Conservation (phyloP, 768 basidiomycete species). For the Neoboletus subvelutipes region DNA sequence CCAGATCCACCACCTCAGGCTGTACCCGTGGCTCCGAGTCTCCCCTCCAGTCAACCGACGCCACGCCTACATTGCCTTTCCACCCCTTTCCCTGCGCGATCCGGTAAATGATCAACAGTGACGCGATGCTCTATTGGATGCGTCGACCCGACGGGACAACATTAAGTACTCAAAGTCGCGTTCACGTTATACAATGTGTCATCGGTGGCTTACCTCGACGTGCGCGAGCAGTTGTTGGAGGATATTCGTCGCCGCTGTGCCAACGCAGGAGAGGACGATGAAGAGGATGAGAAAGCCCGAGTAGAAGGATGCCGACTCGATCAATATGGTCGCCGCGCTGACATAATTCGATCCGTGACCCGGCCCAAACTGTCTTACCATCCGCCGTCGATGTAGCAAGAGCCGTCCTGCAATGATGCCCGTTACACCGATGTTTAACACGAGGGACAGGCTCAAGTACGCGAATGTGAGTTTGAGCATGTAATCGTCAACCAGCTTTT, state of each 20-base stretch:
- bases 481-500: neutral
- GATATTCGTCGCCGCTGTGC: neutral
- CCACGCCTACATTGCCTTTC: constrained; percentile 3
- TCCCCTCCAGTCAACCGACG: constrained; percentile 19
- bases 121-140: constrained; percentile 11
- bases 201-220: constrained; percentile 11
- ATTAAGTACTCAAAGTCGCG: neutral
- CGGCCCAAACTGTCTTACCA: constrained; percentile 10
- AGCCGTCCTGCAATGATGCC: constrained; percentile 17
- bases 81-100: constrained; percentile 20
- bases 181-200: neutral
- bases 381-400: constrained; percentile 11
- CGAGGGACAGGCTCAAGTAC: constrained; percentile 13
- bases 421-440: constrained; percentile 18
- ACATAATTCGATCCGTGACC: constrained; percentile 15
- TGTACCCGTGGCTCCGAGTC: neutral
- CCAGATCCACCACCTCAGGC: neutral
- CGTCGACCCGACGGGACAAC: neutral
- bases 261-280: constrained; percentile 8
- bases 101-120: constrained; percentile 22
- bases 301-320: constrained; percentile 24
- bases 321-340: constrained; percentile 9
- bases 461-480: neutral
- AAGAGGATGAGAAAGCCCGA: constrained; percentile 14
- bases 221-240: constrained; percentile 22